Conservation (phyloP, 768 basidiomycete genomes). For the Podaxis sp. region DNA sequence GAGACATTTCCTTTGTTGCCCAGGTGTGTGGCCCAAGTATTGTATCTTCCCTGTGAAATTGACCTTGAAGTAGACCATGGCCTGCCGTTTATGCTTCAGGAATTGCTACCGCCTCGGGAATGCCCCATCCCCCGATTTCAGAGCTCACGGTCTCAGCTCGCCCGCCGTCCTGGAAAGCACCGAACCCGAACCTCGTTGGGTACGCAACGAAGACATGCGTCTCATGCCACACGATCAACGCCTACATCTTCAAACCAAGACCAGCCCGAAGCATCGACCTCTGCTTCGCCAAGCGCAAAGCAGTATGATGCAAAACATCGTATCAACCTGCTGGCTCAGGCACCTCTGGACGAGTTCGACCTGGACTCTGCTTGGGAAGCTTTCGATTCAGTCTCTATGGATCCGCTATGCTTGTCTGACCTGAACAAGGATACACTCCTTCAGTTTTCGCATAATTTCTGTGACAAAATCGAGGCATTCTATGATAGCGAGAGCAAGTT, state of each 20-base stretch:
- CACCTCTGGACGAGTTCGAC: conserved; percentile 21
- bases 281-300: neutral
- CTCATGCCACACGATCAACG: conserved; percentile 14
- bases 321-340: neutral
- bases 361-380: conserved; percentile 36
- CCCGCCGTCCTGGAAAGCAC: conserved; percentile 5
- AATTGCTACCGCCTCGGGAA: neutral
- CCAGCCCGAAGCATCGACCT: conserved; percentile 1
- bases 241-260: neutral
- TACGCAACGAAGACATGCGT: conserved; percentile 23
- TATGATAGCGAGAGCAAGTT: neutral
- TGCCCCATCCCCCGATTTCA: neutral
- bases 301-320: neutral
- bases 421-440: conserved; percentile 6
- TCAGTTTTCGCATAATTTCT: conserved; percentile 20
- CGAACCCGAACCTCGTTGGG: conserved; percentile 11
- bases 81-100: conserved; percentile 5
- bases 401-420: neutral
- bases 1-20: conserved; percentile 45
- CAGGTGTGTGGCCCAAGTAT: conserved; percentile 32
- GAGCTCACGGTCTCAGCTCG: neutral
- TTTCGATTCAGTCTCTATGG: conserved; percentile 23
- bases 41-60: neutral
- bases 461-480: conserved; percentile 18
- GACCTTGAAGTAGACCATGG: conserved; percentile 18